Evolutionary conservation across 2,329 filamentous ascomycete species (phyloP), one percentile per base, ranked within the genome.

Genomic region (Cryphonectria carpinicola): DNA sequence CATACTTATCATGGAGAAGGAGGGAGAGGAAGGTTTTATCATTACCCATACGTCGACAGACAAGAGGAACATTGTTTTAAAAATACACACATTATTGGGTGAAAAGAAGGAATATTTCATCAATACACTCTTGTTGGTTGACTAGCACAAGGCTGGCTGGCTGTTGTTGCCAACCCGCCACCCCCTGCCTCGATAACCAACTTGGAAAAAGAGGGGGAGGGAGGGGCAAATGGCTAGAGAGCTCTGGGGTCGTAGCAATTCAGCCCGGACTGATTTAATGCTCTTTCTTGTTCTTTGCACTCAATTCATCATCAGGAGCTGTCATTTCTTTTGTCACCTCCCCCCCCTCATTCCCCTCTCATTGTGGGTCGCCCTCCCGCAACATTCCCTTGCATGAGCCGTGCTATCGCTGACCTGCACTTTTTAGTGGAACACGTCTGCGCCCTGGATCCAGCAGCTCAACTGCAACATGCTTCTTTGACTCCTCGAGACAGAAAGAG

Each of bases 371-470:
- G 11, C 13, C 61, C 37, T 43, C 19, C n/a, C 41, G 35, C 61
- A 39, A 28, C 37, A 43, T 64, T 64, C 37, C 37, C 35, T 64
- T 43, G 61, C 41, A 43, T 43, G 37, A 28, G 61, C 37, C 61
- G 61, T 43, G 14, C 13, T 28, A 28, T 46, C n/a, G 37, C 61
- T 64, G 61, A 64, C 61, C 37, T 64, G 61, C 61, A 64, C 61
- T 64, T 64, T 64, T 64, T 25, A 64, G 61, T 64, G 61, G 61
- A 64, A 64, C 61, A 43, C 61, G 61, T 64, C 61, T 39, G 25
- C 61, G 61, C 61, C 41, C 61, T 64, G 61, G 54, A 46, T 39
- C 61, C n/a, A 43, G 43, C 43, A 49, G 63, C 41, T 41, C n/a
- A 49, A 49, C 43, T 19, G 25, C 43, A 25, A 37, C 28, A 65